Evolutionary conservation across 306 rosid genomes (phyloP), one percentile per base, ranked within the genome.

Genomic region (Cicer chorassanicum): DNA sequence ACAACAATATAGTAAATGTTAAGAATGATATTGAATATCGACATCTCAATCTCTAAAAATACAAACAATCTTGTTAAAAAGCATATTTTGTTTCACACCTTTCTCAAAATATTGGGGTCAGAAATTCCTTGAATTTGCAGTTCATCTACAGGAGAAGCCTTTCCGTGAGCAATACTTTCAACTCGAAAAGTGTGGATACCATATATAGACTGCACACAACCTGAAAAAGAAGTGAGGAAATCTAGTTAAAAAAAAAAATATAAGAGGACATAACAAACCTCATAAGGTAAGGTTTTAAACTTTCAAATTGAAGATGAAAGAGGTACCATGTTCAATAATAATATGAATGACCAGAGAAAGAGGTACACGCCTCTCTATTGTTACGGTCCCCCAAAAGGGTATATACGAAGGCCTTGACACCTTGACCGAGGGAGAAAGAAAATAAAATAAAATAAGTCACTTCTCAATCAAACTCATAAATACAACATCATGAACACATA

Each of bases 331-430:
- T 77, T 93, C 98, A 68, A 91, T 87, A 79, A 91, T 91, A 73
- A 91, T 88, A 76, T 87, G 90, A 81, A 91, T 83, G 83, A 91
- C 97, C 86, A 84, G 72, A 46, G 89, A 76, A 81, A 93, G 96
- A 38, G 94, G 96, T 11, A 91, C 65, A 36, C 71, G 87, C 84
- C 80, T 89, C 86, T 93, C 97, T 78, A 91, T 83, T 54, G 72
- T 87, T 7, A 80, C 77, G 7, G 74, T 84, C 24, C 97, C 93
- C 87, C 86, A 84, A 61, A 93, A 88, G 19, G 98, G 97, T 83
- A 93, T 78, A 80, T 40, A 91, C 3, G 97, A 93, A 54, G 97
- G 98, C 86, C 98, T 87, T n/a, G 90, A 88, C 81, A 89, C 93
- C 96, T 93, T 84, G 53, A 78, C 44, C 55, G 77, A 13, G 7